Conservation (phyloP, 805 yeast genomes). For the Wickerhamiella australiensis region DNA sequence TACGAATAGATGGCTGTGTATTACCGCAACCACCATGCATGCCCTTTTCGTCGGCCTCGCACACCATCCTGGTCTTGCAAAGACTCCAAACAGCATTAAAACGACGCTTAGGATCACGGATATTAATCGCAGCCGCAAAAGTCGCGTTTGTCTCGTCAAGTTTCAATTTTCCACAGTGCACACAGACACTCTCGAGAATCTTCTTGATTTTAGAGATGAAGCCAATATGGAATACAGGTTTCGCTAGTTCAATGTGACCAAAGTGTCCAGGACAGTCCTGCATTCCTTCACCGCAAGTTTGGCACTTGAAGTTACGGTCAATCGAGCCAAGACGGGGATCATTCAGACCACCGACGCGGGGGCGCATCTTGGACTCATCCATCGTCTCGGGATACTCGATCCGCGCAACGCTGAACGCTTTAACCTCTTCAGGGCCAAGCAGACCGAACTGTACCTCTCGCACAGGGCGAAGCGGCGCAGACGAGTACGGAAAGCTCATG, state of each 20-base stretch:
- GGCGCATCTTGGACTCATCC: constrained; percentile 92
- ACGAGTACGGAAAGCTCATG: constrained; percentile 67
- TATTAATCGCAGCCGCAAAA: constrained; percentile 78
- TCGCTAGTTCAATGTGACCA: constrained; percentile 96
- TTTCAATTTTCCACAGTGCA: constrained; percentile 94
- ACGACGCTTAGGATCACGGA: constrained; percentile 89
- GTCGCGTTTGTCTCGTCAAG: constrained; percentile 71
- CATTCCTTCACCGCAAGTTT: constrained; percentile 99
- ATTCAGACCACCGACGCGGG: constrained; percentile 92
- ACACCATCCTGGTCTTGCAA: constrained; percentile 84
- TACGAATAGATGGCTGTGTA: constrained; percentile 86
- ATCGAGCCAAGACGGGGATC: constrained; percentile 96
- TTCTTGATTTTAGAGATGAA: constrained; percentile 88
- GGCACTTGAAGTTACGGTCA: constrained; percentile 95
- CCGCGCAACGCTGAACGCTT: constrained; percentile 96
- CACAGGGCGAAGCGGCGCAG: constrained; percentile 95
- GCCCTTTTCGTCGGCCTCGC: constrained; percentile 62
- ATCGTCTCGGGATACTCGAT: constrained; percentile 98
- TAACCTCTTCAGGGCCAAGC: constrained; percentile 91
- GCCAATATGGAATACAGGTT: constrained; percentile 94
- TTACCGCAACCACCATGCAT: constrained; percentile 96
- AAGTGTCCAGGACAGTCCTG: constrained; percentile 99
- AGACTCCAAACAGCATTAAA: constrained; percentile 94
- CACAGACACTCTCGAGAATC: constrained; percentile 91
- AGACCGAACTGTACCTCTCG: constrained; percentile 98